Evolutionary conservation across 208 protist species (phyloP), one percentile per base, ranked within the genome.

Genomic region (Trypanosomatidae sp.): DNA sequence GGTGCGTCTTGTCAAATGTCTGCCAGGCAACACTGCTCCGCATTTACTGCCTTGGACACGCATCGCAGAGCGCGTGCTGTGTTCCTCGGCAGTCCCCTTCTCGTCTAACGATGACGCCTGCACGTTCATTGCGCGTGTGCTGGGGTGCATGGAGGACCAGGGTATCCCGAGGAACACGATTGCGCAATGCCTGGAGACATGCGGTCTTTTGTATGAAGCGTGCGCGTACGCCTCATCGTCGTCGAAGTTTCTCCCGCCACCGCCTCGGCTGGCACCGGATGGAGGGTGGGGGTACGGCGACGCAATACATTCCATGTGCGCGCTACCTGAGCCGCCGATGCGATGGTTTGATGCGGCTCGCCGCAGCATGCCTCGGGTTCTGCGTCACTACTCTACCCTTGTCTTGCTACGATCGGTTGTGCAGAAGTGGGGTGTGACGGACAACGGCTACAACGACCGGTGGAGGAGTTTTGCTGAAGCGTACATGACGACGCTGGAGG

Each of bases 401-500:
- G 49, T 62, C 2, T n/a, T 80, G 25, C 70, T 76, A 7, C 76
- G 68, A 41, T 73, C 64, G 0, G 69, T 69, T 12, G 56, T 76
- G 19, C 64, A 56, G 55, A 49, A 41, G 6, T 55, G 55, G n/a
- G 76, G 76, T 33, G 56, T 68, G 41, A 50, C 68, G 15, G 53
- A 66, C 2, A 49, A 62, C 30, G 55, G n/a, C 7, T 22, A 66
- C 39, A 13, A 47, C 28, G 44, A 56, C 19, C 46, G 62, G 10
- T 80, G 70, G 69, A 47, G 70, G 22, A 13, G 15, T 8, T 69
- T 78, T 43, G 66, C 60, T 15, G 59, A 60, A 0, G 46, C 55
- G 1, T 49, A 56, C 66, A 77, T 85, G 73, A 81, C 56, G 10
- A 39, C 59, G 12, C 56, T 83, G 36, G 74, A 89, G 71, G 49